These are phyloP conservation scores for Cordyceps tenuipes DNA, from an alignment of 2,329 filamentous ascomycete genomes.

Conservation along the genomic window DNA sequence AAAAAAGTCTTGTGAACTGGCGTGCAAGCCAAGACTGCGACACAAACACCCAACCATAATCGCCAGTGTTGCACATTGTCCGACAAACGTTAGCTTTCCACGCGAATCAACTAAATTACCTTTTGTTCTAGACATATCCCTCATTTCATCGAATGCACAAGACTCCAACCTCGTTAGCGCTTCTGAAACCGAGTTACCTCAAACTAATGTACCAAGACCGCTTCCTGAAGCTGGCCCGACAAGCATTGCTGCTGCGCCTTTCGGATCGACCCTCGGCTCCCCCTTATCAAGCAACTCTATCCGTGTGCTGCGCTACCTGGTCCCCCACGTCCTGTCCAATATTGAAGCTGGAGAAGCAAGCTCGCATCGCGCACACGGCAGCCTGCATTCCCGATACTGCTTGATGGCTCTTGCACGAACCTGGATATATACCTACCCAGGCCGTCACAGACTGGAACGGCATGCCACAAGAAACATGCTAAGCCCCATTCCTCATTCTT, in stretches of 20 bases:
- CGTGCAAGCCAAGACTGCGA: neutral
- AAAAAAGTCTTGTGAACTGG: neutral
- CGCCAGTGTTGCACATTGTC: neutral
- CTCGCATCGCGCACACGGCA: neutral
- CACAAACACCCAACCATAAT: neutral
- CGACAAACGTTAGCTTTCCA: neutral
- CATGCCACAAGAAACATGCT: neutral
- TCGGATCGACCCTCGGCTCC: conserved; percentile 3
- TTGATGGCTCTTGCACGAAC: neutral
- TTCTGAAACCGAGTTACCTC: neutral
- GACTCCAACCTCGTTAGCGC: neutral
- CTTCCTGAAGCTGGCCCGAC: conserved; percentile 2
- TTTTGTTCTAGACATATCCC: neutral
- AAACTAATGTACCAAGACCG: neutral
- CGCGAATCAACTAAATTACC: neutral
- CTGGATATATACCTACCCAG: neutral
- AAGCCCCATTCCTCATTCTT: neutral
- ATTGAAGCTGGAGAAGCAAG: neutral
- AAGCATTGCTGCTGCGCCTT: neutral
- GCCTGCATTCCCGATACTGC: too few relatives aligned
- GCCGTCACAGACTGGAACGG: neutral
- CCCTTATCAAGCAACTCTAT: conserved; percentile 7
- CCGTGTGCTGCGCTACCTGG: neutral
- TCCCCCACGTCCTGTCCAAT: neutral
- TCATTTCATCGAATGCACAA: neutral